Conservation (phyloP, 2,329 filamentous ascomycete species). For the Microdochium paspali region DNA sequence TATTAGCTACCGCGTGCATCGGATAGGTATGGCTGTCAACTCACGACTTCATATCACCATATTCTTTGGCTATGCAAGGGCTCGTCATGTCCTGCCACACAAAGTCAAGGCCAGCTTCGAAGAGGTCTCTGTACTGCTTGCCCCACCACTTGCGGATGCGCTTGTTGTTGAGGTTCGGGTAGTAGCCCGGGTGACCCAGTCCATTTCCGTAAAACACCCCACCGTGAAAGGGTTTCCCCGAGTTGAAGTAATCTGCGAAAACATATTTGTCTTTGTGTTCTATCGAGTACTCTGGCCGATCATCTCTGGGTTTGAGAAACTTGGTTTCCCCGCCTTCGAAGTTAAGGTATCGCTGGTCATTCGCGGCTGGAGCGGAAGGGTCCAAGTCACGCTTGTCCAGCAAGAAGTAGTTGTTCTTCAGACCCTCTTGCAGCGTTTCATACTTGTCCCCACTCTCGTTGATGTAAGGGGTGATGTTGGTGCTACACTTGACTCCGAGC, state of each 20-base stretch:
- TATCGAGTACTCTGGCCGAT: conserved; percentile 11
- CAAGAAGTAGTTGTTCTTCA: conserved; percentile 11
- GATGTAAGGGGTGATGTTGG: conserved; percentile 28
- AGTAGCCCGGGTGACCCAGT: conserved; percentile 19
- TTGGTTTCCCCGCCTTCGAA: conserved; percentile 10
- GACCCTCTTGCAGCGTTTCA: conserved; percentile 10
- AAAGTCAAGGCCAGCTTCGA: conserved; percentile 25
- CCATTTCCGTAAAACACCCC: conserved; percentile 19
- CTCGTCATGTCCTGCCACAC: conserved; percentile 29
- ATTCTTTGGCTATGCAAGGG: conserved; percentile 21
- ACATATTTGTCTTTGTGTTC: conserved; percentile 10
- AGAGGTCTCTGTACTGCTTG: conserved; percentile 21
- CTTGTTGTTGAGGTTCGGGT: conserved; percentile 24
- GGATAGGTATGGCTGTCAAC: too few relatives aligned
- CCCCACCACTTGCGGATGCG: conserved; percentile 15
- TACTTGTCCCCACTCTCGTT: conserved; percentile 13
- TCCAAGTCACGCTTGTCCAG: conserved; percentile 7
- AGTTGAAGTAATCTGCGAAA: conserved; percentile 18
- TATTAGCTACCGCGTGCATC: conserved; percentile 7
- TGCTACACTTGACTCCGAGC: conserved; percentile 25
- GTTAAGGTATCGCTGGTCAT: conserved; percentile 12
- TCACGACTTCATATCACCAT: conserved; percentile 26
- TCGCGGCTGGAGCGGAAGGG: not conserved
- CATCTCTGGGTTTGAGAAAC: conserved; percentile 12
- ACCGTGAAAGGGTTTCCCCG: conserved; percentile 20